Evolutionary conservation across 768 basidiomycete species (phyloP).

Genomic region (Boletellus sp.): DNA sequence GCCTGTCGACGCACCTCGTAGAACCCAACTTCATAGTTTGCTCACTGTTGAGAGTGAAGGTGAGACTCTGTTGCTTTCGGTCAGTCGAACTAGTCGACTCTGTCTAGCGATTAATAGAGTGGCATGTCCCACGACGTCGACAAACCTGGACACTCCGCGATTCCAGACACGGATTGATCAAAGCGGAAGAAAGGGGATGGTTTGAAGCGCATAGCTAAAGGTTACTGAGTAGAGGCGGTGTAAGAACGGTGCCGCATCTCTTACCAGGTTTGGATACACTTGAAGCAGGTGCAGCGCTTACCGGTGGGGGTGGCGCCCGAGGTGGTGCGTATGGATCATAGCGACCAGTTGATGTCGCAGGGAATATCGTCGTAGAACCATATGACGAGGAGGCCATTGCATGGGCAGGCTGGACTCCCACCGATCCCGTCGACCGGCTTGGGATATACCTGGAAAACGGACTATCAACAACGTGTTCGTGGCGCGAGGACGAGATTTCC

Average conservation of each 20-base stretch:
- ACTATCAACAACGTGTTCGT: slow-evolving; percentile 16
- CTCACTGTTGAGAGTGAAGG: slow-evolving; percentile 64
- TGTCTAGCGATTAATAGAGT: slow-evolving; percentile 24
- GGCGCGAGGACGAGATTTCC: neutral
- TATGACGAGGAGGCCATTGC: slow-evolving; percentile 19
- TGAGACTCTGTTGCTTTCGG: slow-evolving; percentile 58
- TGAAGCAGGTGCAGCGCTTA: slow-evolving; percentile 35
- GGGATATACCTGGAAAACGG: slow-evolving; percentile 26
- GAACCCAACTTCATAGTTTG: slow-evolving; percentile 58
- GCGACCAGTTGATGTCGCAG: slow-evolving; percentile 35
- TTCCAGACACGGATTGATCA: slow-evolving; percentile 58
- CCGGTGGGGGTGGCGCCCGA: slow-evolving; percentile 38
- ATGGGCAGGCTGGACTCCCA: slow-evolving; percentile 24
- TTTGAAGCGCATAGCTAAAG: slow-evolving; percentile 68
- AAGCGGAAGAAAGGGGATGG: slow-evolving; percentile 74
- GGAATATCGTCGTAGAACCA: slow-evolving; percentile 21
- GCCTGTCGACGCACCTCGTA: slow-evolving; percentile 42
- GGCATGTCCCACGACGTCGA: neutral
- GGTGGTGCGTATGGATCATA: slow-evolving; percentile 70
- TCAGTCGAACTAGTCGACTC: slow-evolving; percentile 80
- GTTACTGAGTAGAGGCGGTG: slow-evolving; percentile 9
- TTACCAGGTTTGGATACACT: slow-evolving; percentile 28
- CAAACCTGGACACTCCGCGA: slow-evolving; percentile 79
- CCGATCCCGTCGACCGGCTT: slow-evolving; percentile 23
- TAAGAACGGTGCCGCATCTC: slow-evolving; percentile 12